These are phyloP conservation scores for Metarhizium album DNA, from an alignment of 2,329 filamentous ascomycete species.

Conservation along the genomic window DNA sequence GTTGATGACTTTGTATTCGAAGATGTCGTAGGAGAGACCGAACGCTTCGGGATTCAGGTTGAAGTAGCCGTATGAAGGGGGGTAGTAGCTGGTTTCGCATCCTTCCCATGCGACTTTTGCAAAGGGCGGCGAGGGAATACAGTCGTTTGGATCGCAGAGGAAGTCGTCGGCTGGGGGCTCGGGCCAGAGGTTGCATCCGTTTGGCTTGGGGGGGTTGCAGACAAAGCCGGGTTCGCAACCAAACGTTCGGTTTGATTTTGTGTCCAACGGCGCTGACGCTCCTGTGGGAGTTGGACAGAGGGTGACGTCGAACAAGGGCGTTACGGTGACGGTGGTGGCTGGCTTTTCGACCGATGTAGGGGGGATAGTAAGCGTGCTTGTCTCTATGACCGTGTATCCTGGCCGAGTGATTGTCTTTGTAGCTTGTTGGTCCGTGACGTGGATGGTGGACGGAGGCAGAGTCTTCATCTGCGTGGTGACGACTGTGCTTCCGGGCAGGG, in stretches of 20 bases:
- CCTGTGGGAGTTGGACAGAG: slow-evolving; percentile 36
- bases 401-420: slow-evolving; percentile 22
- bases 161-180: slow-evolving; percentile 34
- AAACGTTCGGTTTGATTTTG: slow-evolving; percentile 35
- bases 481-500: slow-evolving; percentile 7
- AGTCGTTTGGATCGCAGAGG: slow-evolving; percentile 34
- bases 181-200: slow-evolving; percentile 40
- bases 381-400: slow-evolving; percentile 20
- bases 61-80: slow-evolving; percentile 44
- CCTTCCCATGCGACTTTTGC: slow-evolving; percentile 29
- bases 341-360: slow-evolving; percentile 18
- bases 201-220: slow-evolving; percentile 40
- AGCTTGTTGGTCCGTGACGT: slow-evolving; percentile 10
- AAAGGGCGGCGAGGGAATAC: slow-evolving; percentile 30
- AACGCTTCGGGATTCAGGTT: slow-evolving; percentile 52
- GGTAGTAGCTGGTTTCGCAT: slow-evolving; percentile 39
- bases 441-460: slow-evolving; percentile 8
- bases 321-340: slow-evolving; percentile 17
- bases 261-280: slow-evolving; percentile 18
- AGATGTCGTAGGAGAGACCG: slow-evolving; percentile 53
- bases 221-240: slow-evolving; percentile 43
- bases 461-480: slow-evolving; percentile 5
- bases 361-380: slow-evolving; percentile 17
- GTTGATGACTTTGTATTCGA: slow-evolving; percentile 32
- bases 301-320: slow-evolving; percentile 20